Percentiles rank a stretch among this genome's conserved stretches.
Conservation (phyloP, 805 yeast genomes). For the Starmerella apis region DNA sequence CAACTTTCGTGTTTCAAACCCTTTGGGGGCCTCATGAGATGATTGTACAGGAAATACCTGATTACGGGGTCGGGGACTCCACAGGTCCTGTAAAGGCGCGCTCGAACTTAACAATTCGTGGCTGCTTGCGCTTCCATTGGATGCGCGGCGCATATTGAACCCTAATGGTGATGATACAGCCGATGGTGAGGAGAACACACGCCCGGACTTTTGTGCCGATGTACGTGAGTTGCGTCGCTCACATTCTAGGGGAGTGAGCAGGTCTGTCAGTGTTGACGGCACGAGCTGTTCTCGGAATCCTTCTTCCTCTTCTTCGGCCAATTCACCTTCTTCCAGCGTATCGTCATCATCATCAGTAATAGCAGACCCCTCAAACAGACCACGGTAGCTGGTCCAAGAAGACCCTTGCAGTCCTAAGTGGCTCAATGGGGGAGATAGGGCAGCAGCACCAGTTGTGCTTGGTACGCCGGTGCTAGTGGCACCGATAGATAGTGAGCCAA, state of each 20-base stretch:
- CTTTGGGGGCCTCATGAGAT: background rate
- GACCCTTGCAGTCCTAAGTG: background rate
- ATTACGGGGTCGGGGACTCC: constrained; percentile 7
- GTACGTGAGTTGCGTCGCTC: constrained; percentile 54
- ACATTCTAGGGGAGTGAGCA: constrained; percentile 71
- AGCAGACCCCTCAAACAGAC: constrained; percentile 29
- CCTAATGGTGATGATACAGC: constrained; percentile 1
- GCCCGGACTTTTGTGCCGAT: constrained; percentile 17
- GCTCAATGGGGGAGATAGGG: constrained; percentile 1
- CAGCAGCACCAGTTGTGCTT: background rate
- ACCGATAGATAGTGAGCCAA: background rate
- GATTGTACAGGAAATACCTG: constrained; percentile 3
- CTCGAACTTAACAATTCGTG: constrained; percentile 3
- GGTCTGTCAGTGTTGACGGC: constrained; percentile 70
- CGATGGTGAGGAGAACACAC: constrained; percentile 17
- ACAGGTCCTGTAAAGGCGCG: constrained; percentile 3
- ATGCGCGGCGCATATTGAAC: constrained; percentile 6
- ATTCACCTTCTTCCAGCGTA: background rate
- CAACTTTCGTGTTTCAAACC: background rate
- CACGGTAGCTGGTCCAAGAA: constrained; percentile 5
- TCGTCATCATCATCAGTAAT: constrained; percentile 35
- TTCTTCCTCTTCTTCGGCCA: constrained; percentile 27
- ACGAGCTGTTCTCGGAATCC: constrained; percentile 64
- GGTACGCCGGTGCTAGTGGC: background rate
- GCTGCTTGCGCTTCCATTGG: background rate